These are phyloP conservation scores for Coelastrella sp. DNA, from an alignment of 139 green algal species.

Conservation along the genomic window DNA sequence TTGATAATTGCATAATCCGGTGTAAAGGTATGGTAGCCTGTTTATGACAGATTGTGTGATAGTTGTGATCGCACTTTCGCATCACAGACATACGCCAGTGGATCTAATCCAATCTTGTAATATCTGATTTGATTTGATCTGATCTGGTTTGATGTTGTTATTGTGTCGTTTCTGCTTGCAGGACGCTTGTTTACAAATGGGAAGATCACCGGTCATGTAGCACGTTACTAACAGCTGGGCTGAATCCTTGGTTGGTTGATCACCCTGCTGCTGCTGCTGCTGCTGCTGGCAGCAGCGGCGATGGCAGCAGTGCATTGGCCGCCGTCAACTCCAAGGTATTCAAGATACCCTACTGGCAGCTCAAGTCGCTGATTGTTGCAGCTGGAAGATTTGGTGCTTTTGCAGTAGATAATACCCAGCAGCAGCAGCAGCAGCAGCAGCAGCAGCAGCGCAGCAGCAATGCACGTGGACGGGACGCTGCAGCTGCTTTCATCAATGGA, in stretches of 20 bases:
- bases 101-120: background rate
- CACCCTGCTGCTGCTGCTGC: background rate
- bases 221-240: background rate
- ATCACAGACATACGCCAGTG: background rate
- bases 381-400: constrained; percentile 33
- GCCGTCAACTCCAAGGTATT: background rate
- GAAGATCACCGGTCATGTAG: background rate
- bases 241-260: constrained; percentile 1
- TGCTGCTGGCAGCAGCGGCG: background rate
- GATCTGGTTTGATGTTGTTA: background rate
- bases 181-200: constrained; percentile 1
- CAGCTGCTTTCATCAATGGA: background rate
- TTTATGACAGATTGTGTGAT: too few relatives aligned
- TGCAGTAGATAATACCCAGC: background rate
- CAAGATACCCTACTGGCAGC: constrained; percentile 27
- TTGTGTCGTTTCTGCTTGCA: background rate
- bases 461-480: background rate
- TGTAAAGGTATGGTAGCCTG: too few relatives aligned
- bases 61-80: background rate
- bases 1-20: too few relatives aligned
- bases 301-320: constrained; percentile 14
- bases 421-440: background rate
- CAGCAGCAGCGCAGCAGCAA: background rate
- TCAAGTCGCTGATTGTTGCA: constrained; percentile 25
- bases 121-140: background rate